Base-by-base conservation (phyloP, 768 basidiomycete species). In the Mycena indigotica region DNA sequence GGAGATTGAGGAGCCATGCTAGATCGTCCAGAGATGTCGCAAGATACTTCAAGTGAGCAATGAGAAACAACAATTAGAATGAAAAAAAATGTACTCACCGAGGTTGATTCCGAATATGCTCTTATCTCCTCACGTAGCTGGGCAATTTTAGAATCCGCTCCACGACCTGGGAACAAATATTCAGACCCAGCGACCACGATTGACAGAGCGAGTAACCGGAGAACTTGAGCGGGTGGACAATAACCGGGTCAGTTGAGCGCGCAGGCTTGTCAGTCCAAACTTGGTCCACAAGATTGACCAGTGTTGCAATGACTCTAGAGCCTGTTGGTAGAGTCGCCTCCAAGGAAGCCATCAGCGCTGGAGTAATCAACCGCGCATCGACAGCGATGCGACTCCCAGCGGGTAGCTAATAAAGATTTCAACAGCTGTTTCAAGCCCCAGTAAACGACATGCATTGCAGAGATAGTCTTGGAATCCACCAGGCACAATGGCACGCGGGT, bases 11-110 rank as follows among this genome's bases (percentile, higher is more conserved):
- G 35, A 87, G 62, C 86, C 86, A 90, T 2, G 85, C 87, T 49
- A 89, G 80, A 66, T 90, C 89, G 67, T 90, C 89, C 28, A 90
- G 78, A 69, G 82, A 78, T n/a, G 73, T 81, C n/a, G 89, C 78
- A 5, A 89, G 67, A 28, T 53, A 74, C 78, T 19, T 75, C 70
- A 51, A 79, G 77, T 53, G 67, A 74, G 53, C 79, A 73, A 3
- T 70, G 25, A 76, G 66, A 25, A 28, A 48, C 21, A 26, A 21
- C 13, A n/a, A 8, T 21, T 44, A 19, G 73, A 72, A 21, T 77
- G 73, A 17, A 73, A 65, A 4, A 68, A 64, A 66, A 75, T 74
- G 75, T 72, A 50, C 77, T 77, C n/a, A 77, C 70, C 3, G 76
- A 74, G 16, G 75, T 65, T 1, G 78, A 67, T 3, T 77, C 71